Base-by-base conservation (phyloP, 1,284 basidiomycete species). In the Hortiboletus rubellus region DNA sequence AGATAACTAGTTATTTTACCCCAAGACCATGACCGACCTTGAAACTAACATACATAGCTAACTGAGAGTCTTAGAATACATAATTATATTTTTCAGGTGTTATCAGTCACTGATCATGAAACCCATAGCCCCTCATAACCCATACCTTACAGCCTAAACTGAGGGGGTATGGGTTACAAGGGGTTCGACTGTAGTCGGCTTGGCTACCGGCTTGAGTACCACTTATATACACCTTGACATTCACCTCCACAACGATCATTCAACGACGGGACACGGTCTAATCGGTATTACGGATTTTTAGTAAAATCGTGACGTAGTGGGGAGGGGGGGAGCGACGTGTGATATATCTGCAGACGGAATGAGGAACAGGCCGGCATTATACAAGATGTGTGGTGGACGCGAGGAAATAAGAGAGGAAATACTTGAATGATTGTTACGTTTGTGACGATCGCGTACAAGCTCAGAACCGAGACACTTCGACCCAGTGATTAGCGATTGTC, bases 341-440 rank as follows among this genome's bases (percentile, higher is more conserved):
- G 52, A 38, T 31, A 30, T 33, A 27, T 41, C 10, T 37, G 24
- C 47, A 33, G 10, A 34, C 11, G 38, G 41, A 44, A 22, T 34
- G 9, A 15, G 40, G 10, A 15, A 27, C 7, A 15, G 40, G 74
- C 51, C 75, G 79, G 27, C 5, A 27, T 27, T 57, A 65, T 31
- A 44, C 77, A 3, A 68, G 72, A 15, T 68, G 72, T 24, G 45
- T 8, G 75, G 73, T 7, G 37, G 33, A 27, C 6, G 27, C 27
- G 52, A 6, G 18, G 38, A 52, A 44, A 41, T 22, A 43, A 30
- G 18, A 61, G 38, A 30, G n/a, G 4, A 56, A 34, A 44, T 30
- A 40, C 34, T 30, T n/a, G 40, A 38, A 31, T 40, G 7, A 51
- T 43, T 24, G 18, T 18, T 43, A n/a, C 4, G 33, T 44, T 43